Base-by-base conservation (phyloP, 2,329 filamentous ascomycete genomes). In the Neofusicoccum parvum region DNA sequence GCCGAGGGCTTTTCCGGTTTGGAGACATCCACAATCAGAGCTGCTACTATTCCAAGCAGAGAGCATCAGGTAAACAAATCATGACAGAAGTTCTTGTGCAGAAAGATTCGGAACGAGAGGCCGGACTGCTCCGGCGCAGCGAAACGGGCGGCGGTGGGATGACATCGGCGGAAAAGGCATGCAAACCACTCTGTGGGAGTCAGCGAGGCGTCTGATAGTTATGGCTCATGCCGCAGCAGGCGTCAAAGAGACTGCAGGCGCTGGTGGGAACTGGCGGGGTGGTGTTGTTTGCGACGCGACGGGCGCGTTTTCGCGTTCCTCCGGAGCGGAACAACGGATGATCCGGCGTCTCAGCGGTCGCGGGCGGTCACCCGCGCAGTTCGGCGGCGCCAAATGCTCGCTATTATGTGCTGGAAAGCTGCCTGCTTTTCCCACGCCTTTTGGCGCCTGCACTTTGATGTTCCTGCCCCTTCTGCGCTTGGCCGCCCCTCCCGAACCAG, bases 401-500 rank as follows among this genome's bases (percentile, higher is more conserved):
- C 56, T 60, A 60, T 60, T 23, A 60, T 46, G 56, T 48, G 56
- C 56, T 60, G 56, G 56, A 60, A 60, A 60, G 56, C 56, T 36
- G 56, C 27, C 32, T 48, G 62, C 62, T 45, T 64, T 56, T 64
- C 20, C 60, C 37, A 53, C 60, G 60, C 60, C 39, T 64, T 48
- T 50, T 48, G 56, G 56, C 20, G 27, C 50, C 62, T 49, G 50
- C 62, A 20, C 51, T 64, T 59, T 58, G 41, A 41, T 43, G 63
- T 56, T 65, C 63, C 51, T 65, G 62, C 48, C 49, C 17, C 14
- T 27, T 41, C 49, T 39, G 49, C 62, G 41, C 63, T 45, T 65
- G 51, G 63, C 51, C 53, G 20, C 51, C 34, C 34, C 63, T 17
- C 63, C 53, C 63, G 43, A 65, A 49, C 10, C 36, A 58, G 63